A percentile compares a stretch with the other conserved stretches of the same genome.
Evolutionary conservation across 2,329 filamentous ascomycete genomes (phyloP).

Genomic region (Hypocreales sp.): DNA sequence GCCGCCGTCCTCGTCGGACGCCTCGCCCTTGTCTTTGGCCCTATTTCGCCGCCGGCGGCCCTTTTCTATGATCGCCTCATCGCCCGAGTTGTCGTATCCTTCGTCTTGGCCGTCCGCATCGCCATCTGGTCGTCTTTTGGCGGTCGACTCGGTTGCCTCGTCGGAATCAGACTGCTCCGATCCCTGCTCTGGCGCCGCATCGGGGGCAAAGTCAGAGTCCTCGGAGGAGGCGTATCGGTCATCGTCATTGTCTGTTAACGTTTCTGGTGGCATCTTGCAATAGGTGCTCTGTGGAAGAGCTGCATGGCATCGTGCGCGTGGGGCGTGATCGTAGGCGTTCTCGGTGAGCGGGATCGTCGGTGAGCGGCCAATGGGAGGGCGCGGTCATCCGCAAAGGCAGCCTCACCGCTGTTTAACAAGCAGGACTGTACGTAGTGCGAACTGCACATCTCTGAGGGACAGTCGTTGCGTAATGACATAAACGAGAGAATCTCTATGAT

Average conservation of each 20-base stretch:
- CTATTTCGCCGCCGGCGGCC: conserved; percentile 37
- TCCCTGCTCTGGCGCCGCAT: conserved; percentile 29
- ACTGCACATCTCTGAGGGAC: no score
- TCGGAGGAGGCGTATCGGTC: conserved; percentile 54
- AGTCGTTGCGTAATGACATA: no score
- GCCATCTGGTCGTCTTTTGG: conserved; percentile 9
- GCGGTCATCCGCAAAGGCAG: no score
- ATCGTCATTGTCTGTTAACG: conserved; percentile 28
- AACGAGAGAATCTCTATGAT: no score
- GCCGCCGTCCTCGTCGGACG: conserved; percentile 34
- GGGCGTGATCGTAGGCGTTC: no score
- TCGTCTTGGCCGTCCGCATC: conserved; percentile 21
- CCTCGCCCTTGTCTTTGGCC: conserved; percentile 21
- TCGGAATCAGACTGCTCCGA: conserved; percentile 37
- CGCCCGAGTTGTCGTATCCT: conserved; percentile 53
- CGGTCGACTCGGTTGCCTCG: conserved; percentile 12
- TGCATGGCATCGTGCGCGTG: no score
- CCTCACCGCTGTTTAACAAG: no score
- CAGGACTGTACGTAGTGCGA: no score
- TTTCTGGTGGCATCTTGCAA: conserved; percentile 25
- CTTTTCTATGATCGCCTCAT: conserved; percentile 52
- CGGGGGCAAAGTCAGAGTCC: conserved; percentile 60
- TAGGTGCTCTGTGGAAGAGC: no score
- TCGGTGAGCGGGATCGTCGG: no score
- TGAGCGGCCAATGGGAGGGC: no score